Base-by-base conservation (phyloP, 331 rosid genomes). In the Quercus phellos region DNA sequence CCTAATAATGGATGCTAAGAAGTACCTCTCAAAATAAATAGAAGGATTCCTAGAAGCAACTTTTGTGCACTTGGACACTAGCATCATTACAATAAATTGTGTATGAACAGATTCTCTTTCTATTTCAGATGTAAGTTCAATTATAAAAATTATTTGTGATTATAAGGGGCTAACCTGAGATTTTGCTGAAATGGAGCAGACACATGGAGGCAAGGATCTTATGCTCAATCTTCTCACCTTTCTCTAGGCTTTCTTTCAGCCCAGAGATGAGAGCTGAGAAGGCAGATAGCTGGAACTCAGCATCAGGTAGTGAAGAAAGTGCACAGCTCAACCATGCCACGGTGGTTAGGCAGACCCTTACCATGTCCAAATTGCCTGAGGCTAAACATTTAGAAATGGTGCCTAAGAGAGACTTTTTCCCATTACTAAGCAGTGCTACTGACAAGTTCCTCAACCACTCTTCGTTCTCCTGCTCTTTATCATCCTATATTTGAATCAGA, bases 281-380 rank as follows among this genome's bases (percentile, higher is more conserved):
- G 54, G 88, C 73, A 6, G 87, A 74, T 82, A 86, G 86, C 79
- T 87, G 90, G 73, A 84, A 82, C 82, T 84, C 93, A 26, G 85
- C 79, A 76, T 82, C 74, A 27, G 80, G 26, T 46, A 66, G 78
- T 11, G 55, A 72, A 55, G 86, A 79, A 6, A 91, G 88, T 73
- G 91, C 82, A 54, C 75, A 82, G 88, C 96, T 91, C 91, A 91
- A 81, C 98, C 97, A 93, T 73, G 87, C 86, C 71, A 80, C 78
- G 2, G 91, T 87, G 27, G 80, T 74, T 66, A 93, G 80, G 74
- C 92, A 88, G 43, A 73, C 74, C 68, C 81, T 81, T 63, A 84
- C 90, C 84, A 93, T 77, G 54, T 91, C 88, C 77, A 71, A 59
- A 79, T 85, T 82, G 76, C 74, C 77, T 63, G 87, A 87, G 29